Base-by-base conservation (phyloP, 2,329 filamentous ascomycete species). In the Claviceps arundinis region DNA sequence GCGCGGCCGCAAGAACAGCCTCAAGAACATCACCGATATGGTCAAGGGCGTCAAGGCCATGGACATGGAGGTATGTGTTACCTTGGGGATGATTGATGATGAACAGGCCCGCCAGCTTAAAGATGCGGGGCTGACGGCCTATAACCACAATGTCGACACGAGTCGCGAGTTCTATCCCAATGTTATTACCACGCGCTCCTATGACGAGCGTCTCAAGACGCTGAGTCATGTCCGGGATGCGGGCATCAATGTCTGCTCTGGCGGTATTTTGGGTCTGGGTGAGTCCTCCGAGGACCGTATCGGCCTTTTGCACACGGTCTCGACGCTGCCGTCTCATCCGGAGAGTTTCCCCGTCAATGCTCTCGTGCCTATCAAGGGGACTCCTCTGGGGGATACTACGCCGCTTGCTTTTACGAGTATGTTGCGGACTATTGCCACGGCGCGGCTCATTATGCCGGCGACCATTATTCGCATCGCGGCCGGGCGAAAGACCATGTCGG, bases 131-230 rank as follows among this genome's bases (percentile, higher is more conserved):
- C 70, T 95, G 60, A 95, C 89, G 16, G 89, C 89, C 0, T 95
- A 95, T 70, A 95, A 95, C 70, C 89, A 95, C 75, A 95, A 95
- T 65, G 77, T 95, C 57, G 89, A 95, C 69, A 95, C 89, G 1
- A 89, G 84, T 52, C 79, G 89, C 59, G 89, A 95, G 70, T 89
- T 89, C 68, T 95, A 95, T 64, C 88, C 89, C 0, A 83, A 76
- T 41, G 78, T 95, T 61, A 95, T 95, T 67, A 86, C 87, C 1
- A 95, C 89, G 0, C 76, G 89, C 40, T 83, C 80, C 7, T 95
- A 95, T 68, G 89, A 95, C 61, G 89, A 95, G 72, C 82, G 89
- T 1, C 73, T 95, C 43, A 75, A 82, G 63, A 95, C 89, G 0
- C 77, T 95, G 43, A 73, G 77, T 48, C 80, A 94, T 58, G 89